Percentiles rank a stretch among this genome's conserved stretches.
phyloP scores from a whole-genome alignment of 2,329 filamentous ascomycete genomes.

The Myriangium duriaei region DNA sequence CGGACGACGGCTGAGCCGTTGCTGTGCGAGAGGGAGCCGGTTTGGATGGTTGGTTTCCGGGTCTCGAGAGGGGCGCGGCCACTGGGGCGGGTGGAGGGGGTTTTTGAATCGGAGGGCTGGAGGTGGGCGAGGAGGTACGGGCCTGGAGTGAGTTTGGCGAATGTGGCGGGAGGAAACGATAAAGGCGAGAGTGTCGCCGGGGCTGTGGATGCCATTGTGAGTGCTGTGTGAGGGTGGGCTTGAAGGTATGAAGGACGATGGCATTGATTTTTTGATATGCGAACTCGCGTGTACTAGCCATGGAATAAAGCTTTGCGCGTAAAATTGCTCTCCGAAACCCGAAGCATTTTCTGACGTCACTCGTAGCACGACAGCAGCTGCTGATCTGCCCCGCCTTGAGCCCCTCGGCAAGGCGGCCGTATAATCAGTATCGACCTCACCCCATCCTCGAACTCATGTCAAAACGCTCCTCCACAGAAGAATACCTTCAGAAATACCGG shows the following conservation, averaged over 20 bases:
- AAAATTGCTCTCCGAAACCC: too few relatives aligned
- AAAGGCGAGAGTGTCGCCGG: conserved; percentile 18
- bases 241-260: too few relatives aligned
- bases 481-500: background rate
- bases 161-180: conserved; percentile 53
- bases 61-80: conserved; percentile 59
- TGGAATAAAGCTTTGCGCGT: too few relatives aligned
- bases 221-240: too few relatives aligned
- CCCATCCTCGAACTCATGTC: conserved; percentile 6
- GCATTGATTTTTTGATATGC: too few relatives aligned
- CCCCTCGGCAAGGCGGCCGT: too few relatives aligned
- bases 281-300: too few relatives aligned
- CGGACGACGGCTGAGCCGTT: conserved; percentile 84
- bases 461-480: background rate
- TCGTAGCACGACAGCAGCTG: too few relatives aligned
- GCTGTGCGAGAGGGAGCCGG: conserved; percentile 73
- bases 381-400: too few relatives aligned
- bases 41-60: conserved; percentile 64
- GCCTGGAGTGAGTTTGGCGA: conserved; percentile 79
- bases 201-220: conserved; percentile 11
- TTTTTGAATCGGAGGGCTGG: conserved; percentile 42
- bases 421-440: too few relatives aligned
- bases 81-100: conserved; percentile 60
- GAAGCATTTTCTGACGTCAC: too few relatives aligned
- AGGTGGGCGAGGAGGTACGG: conserved; percentile 86